These are phyloP conservation scores for Fusarium annulatum DNA, from an alignment of 2,329 filamentous ascomycete species.

Conservation along the genomic window DNA sequence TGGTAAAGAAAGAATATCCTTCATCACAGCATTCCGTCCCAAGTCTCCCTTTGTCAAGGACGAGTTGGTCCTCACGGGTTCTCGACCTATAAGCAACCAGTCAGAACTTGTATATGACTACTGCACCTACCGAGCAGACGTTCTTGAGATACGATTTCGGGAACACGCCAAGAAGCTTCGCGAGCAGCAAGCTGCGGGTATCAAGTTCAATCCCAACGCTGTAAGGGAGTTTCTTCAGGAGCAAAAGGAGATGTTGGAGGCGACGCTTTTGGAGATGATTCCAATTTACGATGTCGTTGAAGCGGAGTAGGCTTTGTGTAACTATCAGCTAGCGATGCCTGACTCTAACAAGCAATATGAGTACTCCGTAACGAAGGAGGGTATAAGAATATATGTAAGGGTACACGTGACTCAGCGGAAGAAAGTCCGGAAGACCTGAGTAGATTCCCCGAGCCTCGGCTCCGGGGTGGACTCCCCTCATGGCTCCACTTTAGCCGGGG, in stretches of 20 bases:
- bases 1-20: conserved; percentile 70
- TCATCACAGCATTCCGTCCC: conserved; percentile 74
- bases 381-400: background rate
- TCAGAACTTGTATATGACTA: conserved; percentile 26
- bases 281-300: conserved; percentile 20
- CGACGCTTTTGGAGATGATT: conserved; percentile 33
- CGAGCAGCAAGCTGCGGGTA: conserved; percentile 10
- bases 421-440: background rate
- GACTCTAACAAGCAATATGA: background rate
- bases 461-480: conserved; percentile 28
- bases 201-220: conserved; percentile 28
- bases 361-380: background rate
- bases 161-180: conserved; percentile 25
- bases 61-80: conserved; percentile 69
- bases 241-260: conserved; percentile 43
- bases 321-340: background rate
- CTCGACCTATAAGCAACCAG: conserved; percentile 63
- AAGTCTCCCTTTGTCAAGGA: conserved; percentile 65
- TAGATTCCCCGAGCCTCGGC: conserved; percentile 32
- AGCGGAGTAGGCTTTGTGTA: background rate
- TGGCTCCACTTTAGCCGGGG: conserved; percentile 32
- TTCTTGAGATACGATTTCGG: conserved; percentile 64
- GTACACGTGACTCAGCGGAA: conserved; percentile 6
- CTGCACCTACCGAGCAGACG: conserved; percentile 21
- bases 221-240: conserved; percentile 33